These are phyloP conservation scores for Macrolepiota fuliginosa DNA, from an alignment of 768 basidiomycete species.

Conservation along the genomic window DNA sequence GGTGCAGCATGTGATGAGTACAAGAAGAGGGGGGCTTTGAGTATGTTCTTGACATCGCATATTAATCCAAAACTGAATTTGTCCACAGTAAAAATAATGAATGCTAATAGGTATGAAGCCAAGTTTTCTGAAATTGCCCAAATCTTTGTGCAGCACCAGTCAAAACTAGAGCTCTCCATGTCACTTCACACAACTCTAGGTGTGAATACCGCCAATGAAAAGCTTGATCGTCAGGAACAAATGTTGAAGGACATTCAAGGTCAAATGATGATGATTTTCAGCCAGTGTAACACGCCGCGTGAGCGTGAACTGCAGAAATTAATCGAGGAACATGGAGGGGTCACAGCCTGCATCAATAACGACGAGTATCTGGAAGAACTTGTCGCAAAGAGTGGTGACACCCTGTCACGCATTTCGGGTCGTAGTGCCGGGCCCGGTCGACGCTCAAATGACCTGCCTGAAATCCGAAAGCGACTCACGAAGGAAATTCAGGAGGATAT, in stretches of 20 bases:
- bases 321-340: conserved; percentile 38
- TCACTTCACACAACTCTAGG: conserved; percentile 34
- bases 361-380: conserved; percentile 31
- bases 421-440: conserved; percentile 18
- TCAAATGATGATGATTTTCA: conserved; percentile 34
- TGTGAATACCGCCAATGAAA: conserved; percentile 30
- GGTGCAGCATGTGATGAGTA: conserved; percentile 45
- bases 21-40: conserved; percentile 37
- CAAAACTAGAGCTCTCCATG: conserved; percentile 33
- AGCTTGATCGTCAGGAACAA: conserved; percentile 21
- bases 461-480: conserved; percentile 23
- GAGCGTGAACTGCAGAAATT: conserved; percentile 36
- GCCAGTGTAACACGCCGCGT: conserved; percentile 34
- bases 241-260: conserved; percentile 23
- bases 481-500: conserved; percentile 34
- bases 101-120: conserved; percentile 32
- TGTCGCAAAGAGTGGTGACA: conserved; percentile 28
- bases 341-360: conserved; percentile 29
- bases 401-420: conserved; percentile 23
- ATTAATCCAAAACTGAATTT: not conserved
- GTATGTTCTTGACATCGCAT: conserved; percentile 17
- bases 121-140: conserved; percentile 30
- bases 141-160: conserved; percentile 29
- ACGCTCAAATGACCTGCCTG: conserved; percentile 24
- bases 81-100: conserved; percentile 31